These are phyloP conservation scores for Ophiostoma montium DNA, from an alignment of 2,329 filamentous ascomycete species.

Conservation along the genomic window DNA sequence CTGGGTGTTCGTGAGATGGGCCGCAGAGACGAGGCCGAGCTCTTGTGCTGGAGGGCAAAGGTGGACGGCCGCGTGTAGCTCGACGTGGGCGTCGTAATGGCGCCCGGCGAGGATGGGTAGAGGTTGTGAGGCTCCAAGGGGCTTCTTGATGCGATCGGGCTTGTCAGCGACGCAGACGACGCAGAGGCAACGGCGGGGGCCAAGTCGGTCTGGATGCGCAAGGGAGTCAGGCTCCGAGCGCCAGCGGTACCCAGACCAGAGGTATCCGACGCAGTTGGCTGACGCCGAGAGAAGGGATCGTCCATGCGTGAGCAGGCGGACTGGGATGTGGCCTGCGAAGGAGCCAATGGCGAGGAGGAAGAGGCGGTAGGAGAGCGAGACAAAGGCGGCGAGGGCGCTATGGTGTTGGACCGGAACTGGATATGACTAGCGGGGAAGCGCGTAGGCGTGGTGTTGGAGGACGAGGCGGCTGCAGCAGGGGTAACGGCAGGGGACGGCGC, in stretches of 20 bases:
- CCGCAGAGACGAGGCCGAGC: conserved; percentile 31
- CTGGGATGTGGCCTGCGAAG: not conserved
- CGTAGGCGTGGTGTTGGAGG: not conserved
- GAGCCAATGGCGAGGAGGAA: not conserved
- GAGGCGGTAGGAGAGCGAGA: conserved; percentile 7
- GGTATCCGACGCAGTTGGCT: not conserved
- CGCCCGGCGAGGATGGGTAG: conserved; percentile 4
- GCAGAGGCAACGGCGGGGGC: not conserved
- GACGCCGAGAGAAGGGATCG: not conserved
- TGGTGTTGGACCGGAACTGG: conserved; percentile 18
- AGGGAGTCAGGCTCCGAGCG: not conserved
- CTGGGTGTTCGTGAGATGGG: conserved; percentile 46
- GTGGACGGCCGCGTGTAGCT: conserved; percentile 16
- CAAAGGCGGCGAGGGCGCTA: conserved; percentile 19
- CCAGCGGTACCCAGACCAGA: not conserved
- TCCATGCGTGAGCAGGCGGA: not conserved
- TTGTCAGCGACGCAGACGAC: conserved; percentile 10
- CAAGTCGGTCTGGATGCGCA: conserved; percentile 11
- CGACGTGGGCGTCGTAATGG: conserved; percentile 3
- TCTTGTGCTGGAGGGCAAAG: conserved; percentile 23
- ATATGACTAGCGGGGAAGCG: conserved; percentile 7
- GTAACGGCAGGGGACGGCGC: not conserved
- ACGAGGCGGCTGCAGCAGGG: not conserved
- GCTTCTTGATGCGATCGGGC: conserved; percentile 9
- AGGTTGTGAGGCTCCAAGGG: not conserved